Evolutionary conservation across 75 land plant species (phyloP).

Genomic region (Isoetes taiwanensis): DNA sequence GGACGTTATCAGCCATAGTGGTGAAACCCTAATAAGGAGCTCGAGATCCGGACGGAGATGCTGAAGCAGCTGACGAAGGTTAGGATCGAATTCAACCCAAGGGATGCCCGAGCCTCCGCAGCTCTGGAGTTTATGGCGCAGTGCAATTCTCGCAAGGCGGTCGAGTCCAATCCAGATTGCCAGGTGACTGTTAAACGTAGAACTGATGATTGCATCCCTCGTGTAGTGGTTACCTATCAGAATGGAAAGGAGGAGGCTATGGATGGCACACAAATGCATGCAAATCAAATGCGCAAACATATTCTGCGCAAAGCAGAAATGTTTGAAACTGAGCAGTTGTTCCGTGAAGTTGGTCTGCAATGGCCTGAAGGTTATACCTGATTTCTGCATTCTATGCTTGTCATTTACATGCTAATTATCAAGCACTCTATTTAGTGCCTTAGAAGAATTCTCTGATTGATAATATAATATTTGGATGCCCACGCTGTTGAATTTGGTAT

Average conservation of each 20-base stretch:
- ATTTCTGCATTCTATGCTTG: too few species aligned
- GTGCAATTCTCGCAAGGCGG: slow-evolving; percentile 64
- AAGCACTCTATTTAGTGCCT: too few species aligned
- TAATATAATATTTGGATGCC: too few species aligned
- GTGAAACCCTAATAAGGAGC: too few species aligned
- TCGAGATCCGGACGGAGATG: slow-evolving; percentile 43
- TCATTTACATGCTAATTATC: too few species aligned
- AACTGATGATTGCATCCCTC: slow-evolving; percentile 64
- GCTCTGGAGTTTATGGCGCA: slow-evolving; percentile 86
- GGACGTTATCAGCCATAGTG: too few species aligned
- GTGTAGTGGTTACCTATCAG: slow-evolving; percentile 59
- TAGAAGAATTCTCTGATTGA: too few species aligned
- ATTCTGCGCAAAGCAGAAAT: slow-evolving; percentile 59
- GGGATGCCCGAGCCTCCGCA: slow-evolving; percentile 56
- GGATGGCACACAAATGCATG: slow-evolving; percentile 54
- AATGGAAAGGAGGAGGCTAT: slow-evolving; percentile 71
- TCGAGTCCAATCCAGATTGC: slow-evolving; percentile 76
- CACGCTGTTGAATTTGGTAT: too few species aligned
- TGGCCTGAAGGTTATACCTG: too few species aligned
- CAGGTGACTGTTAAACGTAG: slow-evolving; percentile 60
- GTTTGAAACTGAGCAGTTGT: slow-evolving; percentile 92
- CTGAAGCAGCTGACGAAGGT: slow-evolving; percentile 86
- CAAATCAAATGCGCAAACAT: slow-evolving; percentile 49
- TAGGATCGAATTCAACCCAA: slow-evolving; percentile 71
- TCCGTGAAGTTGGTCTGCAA: slow-evolving; percentile 58